phyloP scores from a whole-genome alignment of 192 early-diverging fungal genomes.

The Radiomyces spectabilis region DNA sequence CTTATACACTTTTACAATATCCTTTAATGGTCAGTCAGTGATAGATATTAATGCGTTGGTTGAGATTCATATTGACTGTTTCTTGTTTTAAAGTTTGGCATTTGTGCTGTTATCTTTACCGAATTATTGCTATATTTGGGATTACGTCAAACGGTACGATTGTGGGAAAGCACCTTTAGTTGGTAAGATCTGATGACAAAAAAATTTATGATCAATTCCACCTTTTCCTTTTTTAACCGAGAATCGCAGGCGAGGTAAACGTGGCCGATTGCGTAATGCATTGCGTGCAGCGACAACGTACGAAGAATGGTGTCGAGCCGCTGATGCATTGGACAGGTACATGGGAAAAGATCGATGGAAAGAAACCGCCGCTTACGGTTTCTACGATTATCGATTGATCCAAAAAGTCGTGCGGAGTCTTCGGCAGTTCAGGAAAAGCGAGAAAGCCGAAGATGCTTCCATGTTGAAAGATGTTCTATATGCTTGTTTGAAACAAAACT shows the following conservation, averaged over 20 bases:
- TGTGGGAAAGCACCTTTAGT: constrained; percentile 57
- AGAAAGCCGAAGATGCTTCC: constrained; percentile 25
- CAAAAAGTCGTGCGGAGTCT: constrained; percentile 48
- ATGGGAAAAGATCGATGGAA: constrained; percentile 73
- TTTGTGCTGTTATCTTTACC: constrained; percentile 47
- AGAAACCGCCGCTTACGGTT: constrained; percentile 39
- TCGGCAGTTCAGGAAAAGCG: constrained; percentile 19
- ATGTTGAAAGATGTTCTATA: constrained; percentile 44
- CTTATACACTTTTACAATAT: constrained; percentile 41
- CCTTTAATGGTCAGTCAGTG: constrained; percentile 41
- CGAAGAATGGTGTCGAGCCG: constrained; percentile 55
- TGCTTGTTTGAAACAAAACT: constrained; percentile 64
- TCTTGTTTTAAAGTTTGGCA: constrained; percentile 28
- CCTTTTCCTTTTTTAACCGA: background rate
- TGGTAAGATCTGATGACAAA: constrained; percentile 31
- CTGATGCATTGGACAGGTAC: constrained; percentile 50
- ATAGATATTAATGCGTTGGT: background rate
- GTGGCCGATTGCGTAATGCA: constrained; percentile 34
- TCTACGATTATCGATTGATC: constrained; percentile 60
- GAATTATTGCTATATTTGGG: constrained; percentile 54
- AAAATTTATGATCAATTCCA: background rate
- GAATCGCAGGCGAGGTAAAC: constrained; percentile 43
- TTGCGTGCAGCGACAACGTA: constrained; percentile 49
- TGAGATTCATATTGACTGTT: too few relatives aligned
- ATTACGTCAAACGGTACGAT: constrained; percentile 50